Conservation (phyloP, 352 stramenopile species). For the Phytophthora sansomeana region DNA sequence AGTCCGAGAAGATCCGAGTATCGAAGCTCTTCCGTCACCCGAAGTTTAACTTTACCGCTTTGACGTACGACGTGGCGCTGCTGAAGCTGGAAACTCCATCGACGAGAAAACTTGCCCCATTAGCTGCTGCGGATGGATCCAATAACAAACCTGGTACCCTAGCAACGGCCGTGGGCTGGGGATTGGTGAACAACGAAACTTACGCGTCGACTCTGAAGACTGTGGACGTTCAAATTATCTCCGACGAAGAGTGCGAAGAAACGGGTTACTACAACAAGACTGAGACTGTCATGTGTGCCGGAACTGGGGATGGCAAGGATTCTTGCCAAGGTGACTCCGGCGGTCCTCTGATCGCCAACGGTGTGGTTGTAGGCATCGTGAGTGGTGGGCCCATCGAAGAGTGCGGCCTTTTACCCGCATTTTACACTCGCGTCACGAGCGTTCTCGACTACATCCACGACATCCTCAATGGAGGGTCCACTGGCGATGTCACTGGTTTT, state of each 20-base stretch:
- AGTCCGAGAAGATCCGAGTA: background rate
- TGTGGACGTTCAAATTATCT: background rate
- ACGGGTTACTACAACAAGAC: background rate
- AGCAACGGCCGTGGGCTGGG: background rate
- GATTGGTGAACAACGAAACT: background rate
- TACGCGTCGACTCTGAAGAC: background rate
- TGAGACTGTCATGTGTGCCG: background rate
- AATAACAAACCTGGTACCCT: background rate
- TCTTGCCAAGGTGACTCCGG: background rate
- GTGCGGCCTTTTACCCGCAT: background rate
- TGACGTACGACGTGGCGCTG: background rate
- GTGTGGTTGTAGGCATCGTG: background rate
- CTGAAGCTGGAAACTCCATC: background rate
- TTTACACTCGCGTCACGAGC: background rate
- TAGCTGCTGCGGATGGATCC: background rate
- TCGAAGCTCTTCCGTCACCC: background rate
- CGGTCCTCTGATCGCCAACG: background rate
- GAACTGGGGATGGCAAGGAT: background rate
- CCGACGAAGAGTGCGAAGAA: background rate
- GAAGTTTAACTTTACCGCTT: background rate
- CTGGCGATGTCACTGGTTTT: background rate
- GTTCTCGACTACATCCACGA: background rate
- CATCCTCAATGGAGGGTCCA: background rate
- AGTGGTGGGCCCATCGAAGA: background rate
- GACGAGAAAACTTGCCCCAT: background rate